These are phyloP conservation scores for Huntiella bhutanensis DNA, from an alignment of 2,329 filamentous ascomycete species.

Conservation along the genomic window DNA sequence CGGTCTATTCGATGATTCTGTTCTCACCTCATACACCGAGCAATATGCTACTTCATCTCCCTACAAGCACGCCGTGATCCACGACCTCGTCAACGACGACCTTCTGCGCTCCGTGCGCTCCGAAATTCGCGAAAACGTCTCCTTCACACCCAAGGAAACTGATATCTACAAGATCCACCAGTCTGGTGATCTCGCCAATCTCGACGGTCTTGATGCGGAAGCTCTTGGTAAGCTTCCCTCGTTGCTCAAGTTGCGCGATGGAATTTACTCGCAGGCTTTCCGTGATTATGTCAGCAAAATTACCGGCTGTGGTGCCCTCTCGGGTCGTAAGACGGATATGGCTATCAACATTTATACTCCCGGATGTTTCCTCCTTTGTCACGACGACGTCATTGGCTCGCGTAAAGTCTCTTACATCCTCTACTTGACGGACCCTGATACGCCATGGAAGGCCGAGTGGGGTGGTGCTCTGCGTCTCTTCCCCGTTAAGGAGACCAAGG, in stretches of 20 bases:
- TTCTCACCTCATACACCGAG: constrained; percentile 38
- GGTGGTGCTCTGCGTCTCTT: constrained; percentile 81
- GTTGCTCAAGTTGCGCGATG: constrained; percentile 79
- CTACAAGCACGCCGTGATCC: constrained; percentile 88
- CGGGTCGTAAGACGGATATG: constrained; percentile 93
- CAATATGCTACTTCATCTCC: constrained; percentile 46
- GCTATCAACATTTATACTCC: constrained; percentile 97
- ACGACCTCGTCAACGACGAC: constrained; percentile 55
- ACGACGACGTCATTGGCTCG: constrained; percentile 98
- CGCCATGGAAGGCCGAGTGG: constrained; percentile 78
- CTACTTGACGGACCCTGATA: constrained; percentile 84
- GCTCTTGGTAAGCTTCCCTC: constrained; percentile 75
- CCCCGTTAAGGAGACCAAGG: constrained; percentile 43
- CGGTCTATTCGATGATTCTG: constrained; percentile 42
- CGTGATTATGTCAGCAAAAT: constrained; percentile 74
- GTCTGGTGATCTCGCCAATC: constrained; percentile 89
- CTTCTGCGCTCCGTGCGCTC: constrained; percentile 72
- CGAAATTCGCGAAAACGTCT: constrained; percentile 78
- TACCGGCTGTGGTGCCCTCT: constrained; percentile 70
- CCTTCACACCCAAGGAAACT: constrained; percentile 95
- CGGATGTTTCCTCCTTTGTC: constrained; percentile 85
- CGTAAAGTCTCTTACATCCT: constrained; percentile 91
- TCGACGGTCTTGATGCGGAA: constrained; percentile 78
- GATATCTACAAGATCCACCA: constrained; percentile 99
- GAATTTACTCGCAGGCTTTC: constrained; percentile 79